Evolutionary conservation across 1,284 basidiomycete species (phyloP).

Genomic region (Cutaneotrichosporon sp.): DNA sequence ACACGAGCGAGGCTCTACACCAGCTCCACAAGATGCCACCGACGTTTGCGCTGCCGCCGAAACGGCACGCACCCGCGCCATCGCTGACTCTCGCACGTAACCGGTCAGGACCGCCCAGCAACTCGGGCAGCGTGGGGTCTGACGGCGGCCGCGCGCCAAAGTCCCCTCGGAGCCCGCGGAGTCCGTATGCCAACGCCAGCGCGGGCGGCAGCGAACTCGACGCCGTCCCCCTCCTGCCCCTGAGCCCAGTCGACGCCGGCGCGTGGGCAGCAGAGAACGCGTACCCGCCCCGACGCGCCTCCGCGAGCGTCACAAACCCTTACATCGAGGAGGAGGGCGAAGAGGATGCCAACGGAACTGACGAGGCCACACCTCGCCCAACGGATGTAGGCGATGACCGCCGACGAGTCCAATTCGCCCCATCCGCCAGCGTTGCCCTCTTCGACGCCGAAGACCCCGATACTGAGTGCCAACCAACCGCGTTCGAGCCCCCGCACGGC

Average conservation of each 20-base stretch:
- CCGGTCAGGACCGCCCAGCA: not conserved
- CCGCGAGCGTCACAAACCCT: no score
- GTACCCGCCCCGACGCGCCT: not conserved
- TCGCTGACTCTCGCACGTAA: conserved; percentile 2
- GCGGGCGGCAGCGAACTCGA: not conserved
- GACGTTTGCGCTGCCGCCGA: no score
- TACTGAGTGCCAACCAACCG: conserved; percentile 12
- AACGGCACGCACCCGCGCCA: not conserved
- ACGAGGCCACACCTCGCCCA: no score
- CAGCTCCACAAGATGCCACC: no score
- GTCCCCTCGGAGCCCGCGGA: not conserved
- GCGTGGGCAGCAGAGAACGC: conserved; percentile 5
- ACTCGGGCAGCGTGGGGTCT: not conserved
- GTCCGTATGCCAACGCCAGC: not conserved
- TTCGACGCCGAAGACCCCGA: conserved; percentile 3
- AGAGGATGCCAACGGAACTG: not conserved
- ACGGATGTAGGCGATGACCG: not conserved
- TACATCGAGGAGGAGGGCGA: no score
- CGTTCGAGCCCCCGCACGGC: conserved; percentile 31
- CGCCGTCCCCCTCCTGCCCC: not conserved
- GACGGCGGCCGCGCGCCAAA: not conserved
- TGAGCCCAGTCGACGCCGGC: not conserved
- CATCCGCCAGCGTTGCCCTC: not conserved
- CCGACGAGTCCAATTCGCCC: conserved; percentile 9
- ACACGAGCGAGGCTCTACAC: no score